A percentile compares a stretch with the other conserved stretches of the same genome.
These are phyloP conservation scores for Pholiota conissans DNA, from an alignment of 768 basidiomycete genomes.

Conservation along the genomic window DNA sequence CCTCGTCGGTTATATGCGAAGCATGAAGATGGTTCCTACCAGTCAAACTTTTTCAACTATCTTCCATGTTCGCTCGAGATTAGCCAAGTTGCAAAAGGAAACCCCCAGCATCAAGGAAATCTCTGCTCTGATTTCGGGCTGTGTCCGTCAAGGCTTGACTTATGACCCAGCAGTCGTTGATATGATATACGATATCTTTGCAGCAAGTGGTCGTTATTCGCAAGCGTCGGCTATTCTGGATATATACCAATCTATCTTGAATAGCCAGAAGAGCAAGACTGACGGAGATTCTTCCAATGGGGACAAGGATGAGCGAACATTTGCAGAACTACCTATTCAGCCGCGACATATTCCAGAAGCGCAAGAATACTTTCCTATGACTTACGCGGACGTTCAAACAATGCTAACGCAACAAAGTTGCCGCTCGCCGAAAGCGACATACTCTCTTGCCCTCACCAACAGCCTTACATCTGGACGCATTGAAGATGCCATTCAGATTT, in stretches of 20 bases:
- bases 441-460: constrained; percentile 58
- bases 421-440: constrained; percentile 21
- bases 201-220: constrained; percentile 33
- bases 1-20: constrained; percentile 34
- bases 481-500: constrained; percentile 46
- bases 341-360: neutral
- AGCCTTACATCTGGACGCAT: constrained; percentile 38
- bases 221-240: constrained; percentile 38
- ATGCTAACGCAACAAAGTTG: neutral
- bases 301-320: neutral
- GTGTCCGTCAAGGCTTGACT: constrained; percentile 41
- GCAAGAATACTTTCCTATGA: neutral
- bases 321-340: neutral
- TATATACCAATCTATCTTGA: constrained; percentile 30
- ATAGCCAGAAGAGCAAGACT: neutral
- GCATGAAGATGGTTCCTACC: constrained; percentile 41
- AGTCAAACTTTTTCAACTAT: constrained; percentile 50
- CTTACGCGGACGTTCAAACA: neutral
- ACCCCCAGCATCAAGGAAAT: constrained; percentile 34
- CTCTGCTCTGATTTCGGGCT: constrained; percentile 43
- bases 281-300: neutral
- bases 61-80: constrained; percentile 41
- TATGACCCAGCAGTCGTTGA: constrained; percentile 43
- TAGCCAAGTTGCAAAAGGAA: constrained; percentile 25
- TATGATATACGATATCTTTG: constrained; percentile 43